A percentile compares a stretch with the other conserved stretches of the same genome.
Evolutionary conservation across 78 protist species (phyloP).

Genomic region (Neovahlkampfia damariscottae): DNA sequence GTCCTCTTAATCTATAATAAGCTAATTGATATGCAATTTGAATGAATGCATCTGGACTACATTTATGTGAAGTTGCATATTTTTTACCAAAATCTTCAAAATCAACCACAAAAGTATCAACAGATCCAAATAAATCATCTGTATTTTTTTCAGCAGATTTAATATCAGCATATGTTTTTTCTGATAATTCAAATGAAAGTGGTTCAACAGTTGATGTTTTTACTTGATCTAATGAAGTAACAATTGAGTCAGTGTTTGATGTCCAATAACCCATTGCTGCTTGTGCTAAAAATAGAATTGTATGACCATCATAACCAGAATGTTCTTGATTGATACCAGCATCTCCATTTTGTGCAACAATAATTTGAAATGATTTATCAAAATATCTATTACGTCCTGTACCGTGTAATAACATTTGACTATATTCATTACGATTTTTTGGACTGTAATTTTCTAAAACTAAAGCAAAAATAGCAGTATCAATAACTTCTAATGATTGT

Average conservation of each 20-base stretch:
- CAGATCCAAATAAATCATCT: background rate
- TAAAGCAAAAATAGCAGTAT: conserved; percentile 26
- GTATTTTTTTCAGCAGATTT: background rate
- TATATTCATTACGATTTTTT: background rate
- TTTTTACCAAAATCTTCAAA: conserved; percentile 4
- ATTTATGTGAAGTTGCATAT: background rate
- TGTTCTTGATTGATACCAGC: conserved; percentile 40
- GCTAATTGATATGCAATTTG: conserved; percentile 47
- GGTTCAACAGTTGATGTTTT: background rate
- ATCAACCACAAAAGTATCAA: background rate
- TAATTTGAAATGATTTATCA: conserved; percentile 31
- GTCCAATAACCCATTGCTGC: background rate
- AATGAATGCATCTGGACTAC: conserved; percentile 33
- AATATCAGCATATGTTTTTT: too few species aligned
- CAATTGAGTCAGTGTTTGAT: background rate
- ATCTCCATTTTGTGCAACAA: conserved; percentile 11
- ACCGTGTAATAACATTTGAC: background rate
- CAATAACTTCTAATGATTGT: background rate
- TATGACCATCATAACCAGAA: conserved; percentile 32
- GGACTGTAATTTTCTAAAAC: conserved; percentile 18
- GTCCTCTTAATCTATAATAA: conserved; percentile 16
- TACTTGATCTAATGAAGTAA: background rate
- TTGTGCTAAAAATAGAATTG: conserved; percentile 11
- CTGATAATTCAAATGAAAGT: background rate
- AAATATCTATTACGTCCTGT: conserved; percentile 34